phyloP scores from a whole-genome alignment of 202 grass and related monocot genomes.

The Eragrostis tef region DNA sequence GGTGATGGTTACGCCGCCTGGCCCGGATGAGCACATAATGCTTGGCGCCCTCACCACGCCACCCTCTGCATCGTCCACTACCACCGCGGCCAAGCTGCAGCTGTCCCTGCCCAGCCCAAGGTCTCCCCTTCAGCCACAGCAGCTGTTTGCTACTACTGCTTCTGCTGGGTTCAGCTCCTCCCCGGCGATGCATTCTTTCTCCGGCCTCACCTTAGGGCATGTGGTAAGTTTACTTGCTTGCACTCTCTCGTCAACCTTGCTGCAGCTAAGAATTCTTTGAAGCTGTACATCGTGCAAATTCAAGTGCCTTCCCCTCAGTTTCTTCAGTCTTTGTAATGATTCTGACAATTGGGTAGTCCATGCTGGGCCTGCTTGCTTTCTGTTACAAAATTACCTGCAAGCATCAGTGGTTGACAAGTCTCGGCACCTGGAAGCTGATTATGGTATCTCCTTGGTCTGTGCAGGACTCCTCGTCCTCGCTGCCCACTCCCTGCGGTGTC shows the following conservation, averaged over 20 bases:
- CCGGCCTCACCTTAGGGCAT: conserved; percentile 46
- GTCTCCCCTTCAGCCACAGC: conserved; percentile 55
- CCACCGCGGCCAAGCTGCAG: conserved; percentile 49
- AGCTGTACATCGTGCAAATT: neutral
- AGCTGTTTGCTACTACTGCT: conserved; percentile 24
- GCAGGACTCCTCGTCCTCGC: conserved; percentile 40
- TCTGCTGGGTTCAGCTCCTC: conserved; percentile 18
- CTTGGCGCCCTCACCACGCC: conserved; percentile 51
- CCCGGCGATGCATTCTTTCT: conserved; percentile 27
- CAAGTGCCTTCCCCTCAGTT: neutral
- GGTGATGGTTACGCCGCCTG: conserved; percentile 33
- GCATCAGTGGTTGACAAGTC: neutral
- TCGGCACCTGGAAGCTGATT: conserved; percentile 15
- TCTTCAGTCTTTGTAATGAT: neutral
- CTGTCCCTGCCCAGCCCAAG: conserved; percentile 63
- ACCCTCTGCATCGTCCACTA: conserved; percentile 62
- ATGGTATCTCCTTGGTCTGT: neutral
- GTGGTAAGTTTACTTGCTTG: conserved; percentile 30
- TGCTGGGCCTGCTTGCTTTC: neutral
- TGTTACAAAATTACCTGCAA: neutral
- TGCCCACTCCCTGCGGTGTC: conserved; percentile 27
- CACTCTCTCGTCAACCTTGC: neutral
- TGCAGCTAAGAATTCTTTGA: neutral
- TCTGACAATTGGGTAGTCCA: neutral
- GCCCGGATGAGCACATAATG: conserved; percentile 50